A percentile compares a stretch with the other conserved stretches of the same genome.
These are phyloP conservation scores for Fusarium robinianum DNA, from an alignment of 2,329 filamentous ascomycete genomes.

Conservation along the genomic window DNA sequence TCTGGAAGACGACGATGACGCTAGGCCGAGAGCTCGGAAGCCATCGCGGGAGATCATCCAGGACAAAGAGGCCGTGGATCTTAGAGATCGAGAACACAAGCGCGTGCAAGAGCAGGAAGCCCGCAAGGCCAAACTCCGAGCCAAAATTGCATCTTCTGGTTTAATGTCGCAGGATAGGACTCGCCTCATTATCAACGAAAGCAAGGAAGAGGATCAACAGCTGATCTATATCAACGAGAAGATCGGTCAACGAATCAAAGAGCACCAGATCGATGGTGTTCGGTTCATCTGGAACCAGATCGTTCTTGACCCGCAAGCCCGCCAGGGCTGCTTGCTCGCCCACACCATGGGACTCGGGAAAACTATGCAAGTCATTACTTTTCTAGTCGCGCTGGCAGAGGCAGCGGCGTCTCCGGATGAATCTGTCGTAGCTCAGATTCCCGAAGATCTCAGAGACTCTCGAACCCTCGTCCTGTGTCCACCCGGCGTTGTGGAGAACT, in stretches of 20 bases:
- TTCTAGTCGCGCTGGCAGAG: constrained; percentile 75
- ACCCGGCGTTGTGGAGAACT: constrained; percentile 76
- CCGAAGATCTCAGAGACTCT: constrained; percentile 62
- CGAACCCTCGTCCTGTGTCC: constrained; percentile 78
- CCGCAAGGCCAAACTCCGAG: constrained; percentile 54
- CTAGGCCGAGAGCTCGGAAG: constrained; percentile 32
- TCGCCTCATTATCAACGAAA: constrained; percentile 68
- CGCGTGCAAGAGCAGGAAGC: constrained; percentile 58
- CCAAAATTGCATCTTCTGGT: constrained; percentile 50
- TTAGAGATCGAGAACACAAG: constrained; percentile 60
- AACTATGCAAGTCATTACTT: constrained; percentile 86
- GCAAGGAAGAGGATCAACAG: constrained; percentile 62
- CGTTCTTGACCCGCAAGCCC: constrained; percentile 59
- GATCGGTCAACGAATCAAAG: constrained; percentile 70
- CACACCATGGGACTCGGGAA: constrained; percentile 94
- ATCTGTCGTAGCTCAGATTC: constrained; percentile 67
- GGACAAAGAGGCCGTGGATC: constrained; percentile 49
- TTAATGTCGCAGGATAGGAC: constrained; percentile 50
- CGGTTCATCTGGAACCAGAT: constrained; percentile 90
- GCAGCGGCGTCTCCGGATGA: constrained; percentile 64
- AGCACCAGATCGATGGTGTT: constrained; percentile 80
- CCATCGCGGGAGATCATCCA: constrained; percentile 45
- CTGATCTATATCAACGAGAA: constrained; percentile 67
- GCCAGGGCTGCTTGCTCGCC: constrained; percentile 79
- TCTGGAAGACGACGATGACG: constrained; percentile 11